Conservation (phyloP, 495 filamentous ascomycete genomes). For the Daldinia decipiens region DNA sequence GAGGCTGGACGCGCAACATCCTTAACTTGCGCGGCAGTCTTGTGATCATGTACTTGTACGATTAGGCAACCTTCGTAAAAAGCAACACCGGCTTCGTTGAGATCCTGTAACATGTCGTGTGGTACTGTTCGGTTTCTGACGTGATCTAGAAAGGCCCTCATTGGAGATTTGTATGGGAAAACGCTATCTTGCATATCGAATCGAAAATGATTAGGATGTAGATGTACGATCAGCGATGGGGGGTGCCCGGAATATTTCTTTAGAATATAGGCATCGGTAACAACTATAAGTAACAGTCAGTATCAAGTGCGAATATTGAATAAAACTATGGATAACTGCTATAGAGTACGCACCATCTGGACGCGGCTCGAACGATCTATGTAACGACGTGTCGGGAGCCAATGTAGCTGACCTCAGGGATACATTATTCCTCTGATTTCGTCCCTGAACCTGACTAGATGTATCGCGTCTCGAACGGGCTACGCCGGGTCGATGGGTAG, state of each 20-base stretch:
- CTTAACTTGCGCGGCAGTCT: slow-evolving; percentile 67
- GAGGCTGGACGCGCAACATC: slow-evolving; percentile 65
- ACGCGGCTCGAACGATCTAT: slow-evolving; percentile 53
- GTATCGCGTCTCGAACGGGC: slow-evolving; percentile 62
- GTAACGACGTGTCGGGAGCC: slow-evolving; percentile 51
- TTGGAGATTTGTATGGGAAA: slow-evolving; percentile 89
- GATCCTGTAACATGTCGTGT: slow-evolving; percentile 64
- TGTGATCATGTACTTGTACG: slow-evolving; percentile 88
- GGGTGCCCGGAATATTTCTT: slow-evolving; percentile 78
- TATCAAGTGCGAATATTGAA: neutral
- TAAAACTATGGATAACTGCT: slow-evolving; percentile 8
- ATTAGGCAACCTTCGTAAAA: slow-evolving; percentile 98
- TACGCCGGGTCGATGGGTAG: slow-evolving; percentile 57
- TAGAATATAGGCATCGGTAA: slow-evolving; percentile 79
- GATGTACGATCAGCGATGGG: slow-evolving; percentile 86
- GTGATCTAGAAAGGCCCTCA: slow-evolving; percentile 85
- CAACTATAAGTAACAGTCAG: slow-evolving; percentile 56
- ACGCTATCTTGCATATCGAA: slow-evolving; percentile 95
- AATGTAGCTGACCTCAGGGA: slow-evolving; percentile 58
- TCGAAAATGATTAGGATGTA: slow-evolving; percentile 85
- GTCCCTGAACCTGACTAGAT: slow-evolving; percentile 48
- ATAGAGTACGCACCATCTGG: slow-evolving; percentile 55
- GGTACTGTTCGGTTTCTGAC: slow-evolving; percentile 59
- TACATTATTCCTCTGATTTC: slow-evolving; percentile 56
- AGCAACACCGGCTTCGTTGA: slow-evolving; percentile 72